A percentile compares a stretch with the other conserved stretches of the same genome.
These are phyloP conservation scores for Emergomyces orientalis DNA, from an alignment of 2,329 filamentous ascomycete genomes.

Conservation along the genomic window DNA sequence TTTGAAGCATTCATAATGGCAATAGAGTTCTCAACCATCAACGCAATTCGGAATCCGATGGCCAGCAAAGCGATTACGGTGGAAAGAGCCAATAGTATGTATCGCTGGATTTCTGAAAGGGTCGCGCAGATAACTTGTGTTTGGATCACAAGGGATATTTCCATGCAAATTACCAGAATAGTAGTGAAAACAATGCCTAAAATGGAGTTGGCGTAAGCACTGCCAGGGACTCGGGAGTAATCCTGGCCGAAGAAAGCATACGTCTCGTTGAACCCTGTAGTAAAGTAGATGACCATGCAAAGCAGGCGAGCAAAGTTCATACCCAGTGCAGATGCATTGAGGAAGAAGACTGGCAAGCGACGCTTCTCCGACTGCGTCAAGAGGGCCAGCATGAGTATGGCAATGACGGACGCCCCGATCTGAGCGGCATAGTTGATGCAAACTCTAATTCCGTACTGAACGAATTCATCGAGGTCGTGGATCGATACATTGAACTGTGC, in stretches of 20 bases:
- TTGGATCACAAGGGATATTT: slow-evolving; percentile 54
- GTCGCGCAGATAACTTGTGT: slow-evolving; percentile 54
- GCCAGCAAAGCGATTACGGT: slow-evolving; percentile 42
- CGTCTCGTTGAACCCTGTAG: slow-evolving; percentile 54
- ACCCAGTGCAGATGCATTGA: slow-evolving; percentile 55
- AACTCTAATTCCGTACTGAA: slow-evolving; percentile 40
- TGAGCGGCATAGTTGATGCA: slow-evolving; percentile 61
- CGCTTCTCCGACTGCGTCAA: slow-evolving; percentile 60
- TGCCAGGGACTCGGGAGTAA: slow-evolving; percentile 39
- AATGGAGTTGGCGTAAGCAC: slow-evolving; percentile 41
- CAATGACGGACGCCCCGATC: slow-evolving; percentile 57
- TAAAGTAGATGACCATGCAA: slow-evolving; percentile 44
- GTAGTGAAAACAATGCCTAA: slow-evolving; percentile 42
- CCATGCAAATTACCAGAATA: slow-evolving; percentile 47
- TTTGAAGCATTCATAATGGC: slow-evolving; percentile 27
- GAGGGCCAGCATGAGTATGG: slow-evolving; percentile 56
- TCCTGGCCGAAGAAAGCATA: slow-evolving; percentile 45
- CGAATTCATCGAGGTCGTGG: slow-evolving; percentile 36
- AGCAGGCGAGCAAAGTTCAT: slow-evolving; percentile 49
- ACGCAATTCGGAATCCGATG: slow-evolving; percentile 46
- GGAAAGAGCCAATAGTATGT: slow-evolving; percentile 41
- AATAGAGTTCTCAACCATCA: slow-evolving; percentile 42
- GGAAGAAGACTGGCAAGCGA: slow-evolving; percentile 52
- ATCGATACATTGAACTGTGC: slow-evolving; percentile 35
- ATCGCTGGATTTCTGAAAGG: slow-evolving; percentile 34